Evolutionary conservation across 179 eudicot genomes (phyloP), one percentile per base, ranked within the genome.

Genomic region (Silene vulgaris): DNA sequence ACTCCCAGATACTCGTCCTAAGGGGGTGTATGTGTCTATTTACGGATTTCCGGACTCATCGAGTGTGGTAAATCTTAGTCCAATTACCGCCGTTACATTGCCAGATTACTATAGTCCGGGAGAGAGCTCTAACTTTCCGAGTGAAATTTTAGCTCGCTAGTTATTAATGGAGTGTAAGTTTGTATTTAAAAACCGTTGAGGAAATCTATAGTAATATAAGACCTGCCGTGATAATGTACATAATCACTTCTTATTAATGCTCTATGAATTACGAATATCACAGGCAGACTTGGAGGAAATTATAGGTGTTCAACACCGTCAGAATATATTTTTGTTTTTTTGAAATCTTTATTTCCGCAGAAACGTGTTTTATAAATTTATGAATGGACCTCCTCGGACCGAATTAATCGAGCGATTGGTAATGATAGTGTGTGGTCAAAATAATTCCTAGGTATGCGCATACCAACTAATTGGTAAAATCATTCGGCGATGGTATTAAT

Each of bases 1-100:
- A 4, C 79, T 90, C 32, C 88, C 92, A 0, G 74, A 71, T 8
- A 50, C 75, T 56, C 83, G 82, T 21, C 83, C 85, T 0, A 79
- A 72, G 71, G 83, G 83, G 20, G 85, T 83, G 16, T 83, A 79
- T 65, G 78, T 83, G 30, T 74, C 80, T 1, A 45, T 79, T 2
- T 12, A 75, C 9, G 84, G 82, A 13, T 71, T 78, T 43, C 75
- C 84, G 1, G 76, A 66, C 48, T 67, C 84, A 17, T 77, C 81
- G 21, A 78, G 79, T 35, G 14, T 28, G 43, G 30, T 52, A 8
- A 28, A 21, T 52, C 66, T 78, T 40, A 82, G 23, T 30, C 81
- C 77, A 40, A 23, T 0, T 57, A 70, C 79, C 0, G 66, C 63
- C 69, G 21, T 79, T 0, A 48, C 79, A 21, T 45, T 35, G 40